Conservation (phyloP, 108 stramenopile species). For the Schizochytrium sp. region DNA sequence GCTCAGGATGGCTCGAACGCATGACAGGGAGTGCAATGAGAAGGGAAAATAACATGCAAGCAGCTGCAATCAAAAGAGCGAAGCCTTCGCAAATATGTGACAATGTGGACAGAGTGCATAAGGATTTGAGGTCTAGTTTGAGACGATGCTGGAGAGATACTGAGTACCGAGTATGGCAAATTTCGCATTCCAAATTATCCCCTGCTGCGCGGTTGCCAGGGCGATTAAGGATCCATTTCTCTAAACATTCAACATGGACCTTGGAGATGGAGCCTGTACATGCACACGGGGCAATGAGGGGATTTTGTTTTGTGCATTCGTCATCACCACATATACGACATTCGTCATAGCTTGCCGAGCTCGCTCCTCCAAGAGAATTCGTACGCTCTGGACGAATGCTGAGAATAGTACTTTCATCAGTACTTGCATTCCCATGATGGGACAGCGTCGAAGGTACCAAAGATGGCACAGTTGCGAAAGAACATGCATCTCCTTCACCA, state of each 20-base stretch:
- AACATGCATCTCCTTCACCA: no score
- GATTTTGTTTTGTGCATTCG: constrained; percentile 31
- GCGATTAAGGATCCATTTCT: constrained; percentile 54
- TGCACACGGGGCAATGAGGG: constrained; percentile 15
- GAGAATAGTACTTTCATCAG: neutral
- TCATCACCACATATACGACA: constrained; percentile 57
- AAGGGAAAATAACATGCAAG: neutral
- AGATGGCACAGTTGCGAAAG: no score
- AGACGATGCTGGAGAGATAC: constrained; percentile 25
- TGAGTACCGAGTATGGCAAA: constrained; percentile 37
- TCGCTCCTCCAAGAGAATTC: neutral
- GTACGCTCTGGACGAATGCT: neutral
- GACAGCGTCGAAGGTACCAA: no score
- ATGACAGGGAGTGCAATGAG: neutral
- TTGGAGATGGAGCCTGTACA: constrained; percentile 60
- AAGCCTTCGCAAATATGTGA: constrained; percentile 4
- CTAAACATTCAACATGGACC: constrained; percentile 15
- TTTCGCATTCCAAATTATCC: constrained; percentile 55
- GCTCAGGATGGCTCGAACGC: neutral
- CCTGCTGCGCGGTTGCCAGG: constrained; percentile 46
- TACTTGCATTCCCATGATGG: neutral
- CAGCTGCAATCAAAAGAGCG: neutral
- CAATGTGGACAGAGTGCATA: neutral
- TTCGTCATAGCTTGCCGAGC: neutral
- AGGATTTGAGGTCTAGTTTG: neutral